Percentiles rank a stretch among this genome's conserved stretches.
phyloP scores from a whole-genome alignment of 768 basidiomycete genomes.

The Kwoniella sp. region DNA sequence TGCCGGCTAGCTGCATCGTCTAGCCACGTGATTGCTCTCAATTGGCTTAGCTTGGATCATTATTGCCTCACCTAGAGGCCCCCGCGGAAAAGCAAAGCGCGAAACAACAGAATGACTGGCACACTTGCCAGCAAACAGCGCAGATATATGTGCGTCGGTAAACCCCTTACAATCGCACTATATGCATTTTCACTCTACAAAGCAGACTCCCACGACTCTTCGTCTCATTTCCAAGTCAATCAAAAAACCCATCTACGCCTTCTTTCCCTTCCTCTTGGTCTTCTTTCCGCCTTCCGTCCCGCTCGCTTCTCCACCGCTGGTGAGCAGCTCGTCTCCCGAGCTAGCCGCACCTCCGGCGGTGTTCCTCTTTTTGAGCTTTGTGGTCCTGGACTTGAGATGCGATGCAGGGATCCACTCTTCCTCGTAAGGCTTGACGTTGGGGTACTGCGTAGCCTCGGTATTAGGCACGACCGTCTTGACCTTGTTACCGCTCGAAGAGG shows the following conservation, averaged over 20 bases:
- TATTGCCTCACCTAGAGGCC: no score
- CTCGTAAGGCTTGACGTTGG: constrained; percentile 54
- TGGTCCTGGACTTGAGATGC: constrained; percentile 43
- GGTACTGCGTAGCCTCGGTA: constrained; percentile 40
- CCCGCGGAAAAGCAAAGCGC: no score
- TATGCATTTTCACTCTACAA: constrained; percentile 1
- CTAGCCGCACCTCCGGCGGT: constrained; percentile 25
- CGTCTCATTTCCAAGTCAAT: neutral
- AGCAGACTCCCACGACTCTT: neutral
- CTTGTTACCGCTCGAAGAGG: constrained; percentile 2
- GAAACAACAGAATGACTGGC: no score
- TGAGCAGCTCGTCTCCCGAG: constrained; percentile 42
- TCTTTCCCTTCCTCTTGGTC: constrained; percentile 47
- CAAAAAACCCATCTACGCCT: constrained; percentile 17
- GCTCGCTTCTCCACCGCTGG: constrained; percentile 50
- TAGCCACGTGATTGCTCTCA: no score
- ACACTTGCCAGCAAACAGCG: no score
- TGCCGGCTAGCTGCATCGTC: no score
- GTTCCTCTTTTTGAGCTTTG: constrained; percentile 39
- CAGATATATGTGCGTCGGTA: no score
- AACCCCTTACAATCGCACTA: neutral
- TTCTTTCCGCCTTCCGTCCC: constrained; percentile 42
- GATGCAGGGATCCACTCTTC: constrained; percentile 58
- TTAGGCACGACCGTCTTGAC: constrained; percentile 43
- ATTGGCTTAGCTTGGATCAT: no score